Evolutionary conservation across 129 eudicot genomes (phyloP), one percentile per base, ranked within the genome.

Genomic region (Smallanthus sonchifolius): DNA sequence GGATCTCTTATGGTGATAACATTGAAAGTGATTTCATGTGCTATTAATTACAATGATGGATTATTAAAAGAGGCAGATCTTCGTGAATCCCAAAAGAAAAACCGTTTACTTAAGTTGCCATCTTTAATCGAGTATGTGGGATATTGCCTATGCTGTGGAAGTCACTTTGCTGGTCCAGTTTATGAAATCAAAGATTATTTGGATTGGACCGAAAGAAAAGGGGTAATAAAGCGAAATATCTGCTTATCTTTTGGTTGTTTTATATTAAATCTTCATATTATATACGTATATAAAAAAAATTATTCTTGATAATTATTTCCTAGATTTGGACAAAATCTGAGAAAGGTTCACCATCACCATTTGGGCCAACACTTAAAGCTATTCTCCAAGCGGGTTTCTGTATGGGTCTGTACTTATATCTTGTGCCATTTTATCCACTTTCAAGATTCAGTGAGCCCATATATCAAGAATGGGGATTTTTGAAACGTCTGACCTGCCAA

Each of bases 161-260:
- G 96, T 74, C 97, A 91, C 89, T 91, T 95, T 67, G 99, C 99
- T 1, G 99, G 99, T 40, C 99, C 99, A 30, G 99, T 95, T 51
- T 95, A 80, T 80, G 99, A 95, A 79, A 81, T 91, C 81, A 91
- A 95, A 55, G 94, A 91, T 78, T 95, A 95, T 83, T 83, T 91
- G 69, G 95, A 95, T 56, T 91, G 97, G 96, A 88, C 96, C 37
- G 96, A 95, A 82, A 79, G 87, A 66, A 87, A 91, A 71, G 99
- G 96, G 87, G 99, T 95, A 80, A 74, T 62, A 34, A 11, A 62
- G 45, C 59, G 2, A 30, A 35, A 43, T 44, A 6, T 73, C 44
- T n/a, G 36, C 77, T 39, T 1, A 15, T 34, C 10, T 17, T 40
- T 11, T 24, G 0, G 24, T 6, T 8, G 15, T 61, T 45, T 13